Conservation (phyloP, 1,284 basidiomycete species). For the Rhizoctonia solani region DNA sequence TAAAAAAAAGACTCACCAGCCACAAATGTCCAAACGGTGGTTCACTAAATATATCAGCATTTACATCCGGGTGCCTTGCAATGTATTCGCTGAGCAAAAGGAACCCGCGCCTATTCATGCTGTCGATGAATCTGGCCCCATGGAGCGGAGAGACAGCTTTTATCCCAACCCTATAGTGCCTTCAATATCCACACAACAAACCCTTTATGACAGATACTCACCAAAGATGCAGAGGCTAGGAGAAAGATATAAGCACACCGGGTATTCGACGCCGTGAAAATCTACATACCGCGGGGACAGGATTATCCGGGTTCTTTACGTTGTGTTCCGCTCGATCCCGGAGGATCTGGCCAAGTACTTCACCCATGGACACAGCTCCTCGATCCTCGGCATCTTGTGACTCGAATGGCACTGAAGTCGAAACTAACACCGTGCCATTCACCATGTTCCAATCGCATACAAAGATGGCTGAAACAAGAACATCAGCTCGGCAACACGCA, state of each 20-base stretch:
- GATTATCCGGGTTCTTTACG: constrained; percentile 14
- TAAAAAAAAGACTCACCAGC: constrained; percentile 8
- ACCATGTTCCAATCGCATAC: constrained; percentile 38
- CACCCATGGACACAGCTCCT: constrained; percentile 35
- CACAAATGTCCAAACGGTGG: constrained; percentile 26
- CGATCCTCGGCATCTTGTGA: constrained; percentile 37
- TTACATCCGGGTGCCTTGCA: constrained; percentile 20
- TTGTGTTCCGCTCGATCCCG: constrained; percentile 29
- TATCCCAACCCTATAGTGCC: constrained; percentile 12
- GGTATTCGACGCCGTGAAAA: not conserved
- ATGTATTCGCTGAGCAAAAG: constrained; percentile 20
- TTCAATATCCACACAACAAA: not conserved
- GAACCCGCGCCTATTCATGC: constrained; percentile 26
- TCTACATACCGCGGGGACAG: constrained; percentile 27
- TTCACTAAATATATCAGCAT: constrained; percentile 9
- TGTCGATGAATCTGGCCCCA: constrained; percentile 25
- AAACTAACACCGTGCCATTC: constrained; percentile 35
- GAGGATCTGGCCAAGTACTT: constrained; percentile 34
- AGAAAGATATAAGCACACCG: not conserved
- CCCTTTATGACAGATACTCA: not conserved
- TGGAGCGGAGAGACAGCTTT: constrained; percentile 9
- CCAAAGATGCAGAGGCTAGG: constrained; percentile 25
- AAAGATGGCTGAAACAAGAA: constrained; percentile 36
- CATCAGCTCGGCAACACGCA: constrained; percentile 23
- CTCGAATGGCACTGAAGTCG: constrained; percentile 37